Conservation (phyloP, 1,139 yeast genomes). For the Diutina ranongensis region DNA sequence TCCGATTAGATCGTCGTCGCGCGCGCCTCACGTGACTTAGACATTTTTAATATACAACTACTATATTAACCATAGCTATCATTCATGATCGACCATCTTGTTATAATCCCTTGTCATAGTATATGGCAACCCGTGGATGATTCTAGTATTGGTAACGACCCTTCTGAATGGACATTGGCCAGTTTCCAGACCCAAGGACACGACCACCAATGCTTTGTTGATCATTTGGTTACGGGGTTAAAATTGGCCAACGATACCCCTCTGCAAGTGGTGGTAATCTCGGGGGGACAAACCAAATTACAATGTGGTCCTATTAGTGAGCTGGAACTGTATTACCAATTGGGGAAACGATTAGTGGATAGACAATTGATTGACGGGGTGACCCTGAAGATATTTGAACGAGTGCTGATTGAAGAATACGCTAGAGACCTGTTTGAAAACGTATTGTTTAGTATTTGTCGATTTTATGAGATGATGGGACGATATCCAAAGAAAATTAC, state of each 20-base stretch:
- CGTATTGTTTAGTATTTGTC: slow-evolving; percentile 48
- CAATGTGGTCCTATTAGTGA: slow-evolving; percentile 48
- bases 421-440: slow-evolving; percentile 82
- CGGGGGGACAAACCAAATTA: slow-evolving; percentile 66
- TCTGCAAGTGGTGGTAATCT: slow-evolving; percentile 33
- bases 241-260: slow-evolving; percentile 19
- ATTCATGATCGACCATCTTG: slow-evolving; percentile 13
- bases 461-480: slow-evolving; percentile 38
- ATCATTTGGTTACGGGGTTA: slow-evolving; percentile 40
- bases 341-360: slow-evolving; percentile 15
- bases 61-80: too few relatives aligned
- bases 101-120: slow-evolving; percentile 61
- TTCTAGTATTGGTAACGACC: slow-evolving; percentile 22
- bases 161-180: slow-evolving; percentile 53
- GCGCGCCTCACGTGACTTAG: too few relatives aligned
- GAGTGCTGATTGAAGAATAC: slow-evolving; percentile 46
- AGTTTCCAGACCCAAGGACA: slow-evolving; percentile 58
- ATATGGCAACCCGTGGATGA: slow-evolving; percentile 38
- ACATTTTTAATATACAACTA: too few relatives aligned
- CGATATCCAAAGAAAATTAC: slow-evolving; percentile 41
- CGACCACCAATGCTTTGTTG: slow-evolving; percentile 55
- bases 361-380: neutral
- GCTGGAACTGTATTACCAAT: slow-evolving; percentile 42
- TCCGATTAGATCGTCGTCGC: too few relatives aligned
- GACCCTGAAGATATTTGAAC: slow-evolving; percentile 9